Conservation (phyloP, 169 alveolate species). For the Babesia ovata region DNA sequence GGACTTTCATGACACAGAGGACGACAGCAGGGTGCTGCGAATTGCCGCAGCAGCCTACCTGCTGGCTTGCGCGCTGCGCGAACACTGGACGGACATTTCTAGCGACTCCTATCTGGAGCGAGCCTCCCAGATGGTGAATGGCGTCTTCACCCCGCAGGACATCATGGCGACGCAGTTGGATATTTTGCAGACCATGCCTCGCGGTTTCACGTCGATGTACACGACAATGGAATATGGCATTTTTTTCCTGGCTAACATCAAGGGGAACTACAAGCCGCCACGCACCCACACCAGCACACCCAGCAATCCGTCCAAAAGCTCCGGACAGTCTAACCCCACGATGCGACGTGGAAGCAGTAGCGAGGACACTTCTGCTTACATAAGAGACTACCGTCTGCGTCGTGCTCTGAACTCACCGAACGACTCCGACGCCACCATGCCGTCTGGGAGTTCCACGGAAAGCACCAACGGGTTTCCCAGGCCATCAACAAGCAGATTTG, state of each 20-base stretch:
- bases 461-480: too few species aligned
- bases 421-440: not conserved
- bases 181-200: slow-evolving; percentile 65
- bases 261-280: slow-evolving; percentile 25
- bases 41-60: slow-evolving; percentile 59
- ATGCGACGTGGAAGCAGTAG: not conserved
- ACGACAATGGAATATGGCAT: slow-evolving; percentile 60
- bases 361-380: not conserved
- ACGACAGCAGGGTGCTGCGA: slow-evolving; percentile 28
- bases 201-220: slow-evolving; percentile 65
- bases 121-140: slow-evolving; percentile 27
- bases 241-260: slow-evolving; percentile 50
- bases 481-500: too few species aligned
- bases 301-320: not conserved
- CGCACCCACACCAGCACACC: not conserved
- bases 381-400: not conserved
- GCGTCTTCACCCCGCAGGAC: slow-evolving; percentile 58
- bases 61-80: slow-evolving; percentile 61
- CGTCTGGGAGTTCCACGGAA: not conserved
- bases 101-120: slow-evolving; percentile 61
- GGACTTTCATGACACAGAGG: not conserved
- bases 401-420: not conserved
- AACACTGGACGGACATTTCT: slow-evolving; percentile 66
- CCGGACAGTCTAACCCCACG: not conserved
- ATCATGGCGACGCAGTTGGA: slow-evolving; percentile 56